Evolutionary conservation across 257 asterid genomes (phyloP).

Genomic region (Coffea eugenioides): DNA sequence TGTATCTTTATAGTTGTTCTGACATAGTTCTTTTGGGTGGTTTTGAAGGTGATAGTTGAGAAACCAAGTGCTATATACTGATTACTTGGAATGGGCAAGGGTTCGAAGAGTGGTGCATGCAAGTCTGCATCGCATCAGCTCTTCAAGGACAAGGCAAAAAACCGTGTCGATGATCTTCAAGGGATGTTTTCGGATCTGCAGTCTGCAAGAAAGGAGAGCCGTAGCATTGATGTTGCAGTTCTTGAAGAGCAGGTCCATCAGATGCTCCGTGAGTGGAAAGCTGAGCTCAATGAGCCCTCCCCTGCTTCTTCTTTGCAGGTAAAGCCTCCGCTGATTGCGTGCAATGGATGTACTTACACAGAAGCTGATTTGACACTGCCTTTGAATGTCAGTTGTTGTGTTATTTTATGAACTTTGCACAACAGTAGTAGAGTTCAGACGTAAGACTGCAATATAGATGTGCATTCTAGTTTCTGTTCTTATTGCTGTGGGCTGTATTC

Average conservation of each 20-base stretch:
- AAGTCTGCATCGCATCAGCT: constrained; percentile 84
- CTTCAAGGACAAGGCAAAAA: constrained; percentile 93
- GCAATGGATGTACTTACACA: background rate
- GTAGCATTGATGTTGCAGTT: constrained; percentile 64
- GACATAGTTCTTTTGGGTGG: constrained; percentile 13
- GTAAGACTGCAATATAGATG: background rate
- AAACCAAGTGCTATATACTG: constrained; percentile 15
- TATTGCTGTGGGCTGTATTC: background rate
- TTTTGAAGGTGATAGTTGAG: constrained; percentile 39
- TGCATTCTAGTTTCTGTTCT: background rate
- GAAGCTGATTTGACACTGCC: background rate
- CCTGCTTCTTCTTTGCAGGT: constrained; percentile 99
- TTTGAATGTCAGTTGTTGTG: background rate
- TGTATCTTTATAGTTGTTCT: background rate
- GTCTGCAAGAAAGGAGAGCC: constrained; percentile 92
- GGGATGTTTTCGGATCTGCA: constrained; percentile 85
- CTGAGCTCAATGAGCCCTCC: constrained; percentile 89
- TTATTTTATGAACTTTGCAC: background rate
- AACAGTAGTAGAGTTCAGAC: background rate
- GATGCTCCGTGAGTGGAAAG: constrained; percentile 97
- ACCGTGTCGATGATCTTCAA: constrained; percentile 93
- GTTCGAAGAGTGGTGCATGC: constrained; percentile 73
- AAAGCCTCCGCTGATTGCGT: background rate
- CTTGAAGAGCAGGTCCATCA: constrained; percentile 97
- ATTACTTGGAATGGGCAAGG: constrained; percentile 66